Conservation (phyloP, 129 eudicot species). For the Logfia minima region DNA sequence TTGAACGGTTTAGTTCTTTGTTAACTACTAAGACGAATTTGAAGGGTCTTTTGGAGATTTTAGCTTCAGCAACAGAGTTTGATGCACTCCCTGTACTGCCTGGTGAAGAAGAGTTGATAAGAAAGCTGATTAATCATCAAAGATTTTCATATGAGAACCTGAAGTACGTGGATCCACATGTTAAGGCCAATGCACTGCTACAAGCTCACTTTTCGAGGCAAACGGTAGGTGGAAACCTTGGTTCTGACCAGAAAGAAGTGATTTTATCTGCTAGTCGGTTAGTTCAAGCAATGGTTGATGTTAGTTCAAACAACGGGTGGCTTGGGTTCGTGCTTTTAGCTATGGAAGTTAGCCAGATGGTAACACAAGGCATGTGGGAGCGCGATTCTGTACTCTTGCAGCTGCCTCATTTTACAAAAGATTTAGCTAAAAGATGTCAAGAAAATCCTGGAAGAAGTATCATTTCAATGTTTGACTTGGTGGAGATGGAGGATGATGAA, state of each 20-base stretch:
- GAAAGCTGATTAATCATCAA: conserved; percentile 62
- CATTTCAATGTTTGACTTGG: conserved; percentile 68
- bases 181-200: conserved; percentile 72
- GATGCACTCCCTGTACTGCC: conserved; percentile 72
- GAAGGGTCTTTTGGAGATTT: conserved; percentile 80
- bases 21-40: conserved; percentile 68
- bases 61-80: conserved; percentile 80
- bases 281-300: conserved; percentile 90
- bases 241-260: conserved; percentile 84
- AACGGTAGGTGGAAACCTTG: conserved; percentile 68
- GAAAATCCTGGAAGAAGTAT: conserved; percentile 68
- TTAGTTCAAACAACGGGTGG: conserved; percentile 86
- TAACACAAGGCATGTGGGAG: conserved; percentile 92
- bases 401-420: conserved; percentile 84
- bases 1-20: conserved; percentile 73
- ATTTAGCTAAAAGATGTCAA: conserved; percentile 65
- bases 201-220: conserved; percentile 96
- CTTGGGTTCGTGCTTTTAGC: conserved; percentile 73
- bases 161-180: conserved; percentile 65
- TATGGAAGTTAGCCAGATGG: conserved; percentile 95
- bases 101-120: conserved; percentile 70
- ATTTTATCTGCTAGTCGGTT: conserved; percentile 62
- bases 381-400: conserved; percentile 82
- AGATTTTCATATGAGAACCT: conserved; percentile 75
- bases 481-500: conserved; percentile 81